Evolutionary conservation across 2,329 filamentous ascomycete genomes (phyloP).

Genomic region (Sclerotinia spermophila): DNA sequence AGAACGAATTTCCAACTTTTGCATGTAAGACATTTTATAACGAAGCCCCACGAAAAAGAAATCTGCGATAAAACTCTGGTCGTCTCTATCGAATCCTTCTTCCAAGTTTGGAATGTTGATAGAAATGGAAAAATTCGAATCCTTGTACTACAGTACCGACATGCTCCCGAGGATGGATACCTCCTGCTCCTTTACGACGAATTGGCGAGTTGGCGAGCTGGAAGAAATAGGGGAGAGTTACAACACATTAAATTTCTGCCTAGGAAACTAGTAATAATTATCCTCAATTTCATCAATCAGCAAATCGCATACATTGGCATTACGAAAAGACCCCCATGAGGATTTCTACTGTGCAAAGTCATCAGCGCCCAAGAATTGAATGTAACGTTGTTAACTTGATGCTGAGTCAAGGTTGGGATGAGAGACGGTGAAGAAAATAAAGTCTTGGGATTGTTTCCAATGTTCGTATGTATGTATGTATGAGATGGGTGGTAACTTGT

Average conservation of each 20-base stretch:
- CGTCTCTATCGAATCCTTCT: neutral
- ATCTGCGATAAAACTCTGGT: conserved; percentile 12
- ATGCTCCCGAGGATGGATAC: neutral
- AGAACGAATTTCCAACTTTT: neutral
- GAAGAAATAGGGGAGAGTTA: neutral
- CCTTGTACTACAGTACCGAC: neutral
- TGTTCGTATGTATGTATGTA: neutral
- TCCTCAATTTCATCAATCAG: neutral
- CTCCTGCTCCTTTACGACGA: neutral
- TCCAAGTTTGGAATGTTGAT: neutral
- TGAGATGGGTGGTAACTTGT: neutral
- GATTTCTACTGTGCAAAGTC: neutral
- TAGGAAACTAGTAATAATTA: neutral
- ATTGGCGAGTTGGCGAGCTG: neutral
- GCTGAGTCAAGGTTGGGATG: neutral
- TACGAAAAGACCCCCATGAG: neutral
- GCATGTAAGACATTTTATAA: neutral
- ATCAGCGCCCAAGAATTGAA: neutral
- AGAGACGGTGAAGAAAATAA: conserved; percentile 12
- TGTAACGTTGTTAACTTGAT: conserved; percentile 6
- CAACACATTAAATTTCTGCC: neutral
- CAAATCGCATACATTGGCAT: neutral
- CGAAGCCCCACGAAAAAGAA: neutral
- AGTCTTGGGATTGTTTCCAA: neutral
- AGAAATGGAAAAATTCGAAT: neutral